phyloP scores from a whole-genome alignment of 768 basidiomycete genomes.

The Tricholoma terreum region DNA sequence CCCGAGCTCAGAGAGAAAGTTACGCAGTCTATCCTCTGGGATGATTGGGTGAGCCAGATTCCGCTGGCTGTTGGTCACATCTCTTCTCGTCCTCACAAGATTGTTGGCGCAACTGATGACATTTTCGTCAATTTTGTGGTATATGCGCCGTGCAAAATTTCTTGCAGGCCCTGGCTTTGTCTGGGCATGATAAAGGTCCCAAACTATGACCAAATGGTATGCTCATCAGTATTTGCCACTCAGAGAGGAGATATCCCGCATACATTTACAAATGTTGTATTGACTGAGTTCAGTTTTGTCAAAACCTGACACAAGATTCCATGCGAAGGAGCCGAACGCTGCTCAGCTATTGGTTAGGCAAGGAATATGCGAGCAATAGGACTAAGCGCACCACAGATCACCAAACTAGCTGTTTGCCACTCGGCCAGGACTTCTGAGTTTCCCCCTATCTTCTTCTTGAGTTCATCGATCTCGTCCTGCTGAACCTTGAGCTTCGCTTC shows the following conservation, averaged over 20 bases:
- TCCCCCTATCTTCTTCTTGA: neutral
- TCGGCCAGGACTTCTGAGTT: neutral
- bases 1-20: neutral
- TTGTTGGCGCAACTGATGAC: neutral
- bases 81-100: neutral
- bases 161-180: neutral
- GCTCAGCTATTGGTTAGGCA: neutral
- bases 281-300: neutral
- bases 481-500: neutral
- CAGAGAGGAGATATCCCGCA: neutral
- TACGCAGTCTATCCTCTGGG: neutral
- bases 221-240: neutral
- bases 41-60: neutral
- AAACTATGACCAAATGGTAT: neutral
- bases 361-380: neutral
- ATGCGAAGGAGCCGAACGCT: neutral
- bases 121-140: neutral
- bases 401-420: neutral
- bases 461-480: neutral
- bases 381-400: neutral
- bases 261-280: neutral
- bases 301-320: neutral
- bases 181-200: neutral
- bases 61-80: neutral
- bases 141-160: neutral